phyloP scores from a whole-genome alignment of 179 eudicot genomes.

The Camellia oleifera region DNA sequence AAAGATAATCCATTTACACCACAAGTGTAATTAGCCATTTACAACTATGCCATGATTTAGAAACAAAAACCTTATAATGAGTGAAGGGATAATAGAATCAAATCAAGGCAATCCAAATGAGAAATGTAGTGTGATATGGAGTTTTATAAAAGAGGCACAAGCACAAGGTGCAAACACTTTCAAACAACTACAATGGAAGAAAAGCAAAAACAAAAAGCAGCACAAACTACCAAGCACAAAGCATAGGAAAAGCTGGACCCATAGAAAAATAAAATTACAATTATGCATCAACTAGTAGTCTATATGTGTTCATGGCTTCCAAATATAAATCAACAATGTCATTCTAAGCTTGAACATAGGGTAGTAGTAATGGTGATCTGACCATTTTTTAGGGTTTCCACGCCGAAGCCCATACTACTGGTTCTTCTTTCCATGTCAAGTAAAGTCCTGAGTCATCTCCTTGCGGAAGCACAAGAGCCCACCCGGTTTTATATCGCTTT shows the following conservation, averaged over 20 bases:
- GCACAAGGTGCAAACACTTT: slow-evolving; percentile 29
- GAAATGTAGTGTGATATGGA: neutral
- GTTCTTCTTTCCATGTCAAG: slow-evolving; percentile 53
- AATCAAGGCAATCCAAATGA: neutral
- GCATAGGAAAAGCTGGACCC: slow-evolving; percentile 7
- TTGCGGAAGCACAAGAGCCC: slow-evolving; percentile 33
- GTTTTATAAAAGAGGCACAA: slow-evolving; percentile 7
- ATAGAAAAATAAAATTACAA: neutral
- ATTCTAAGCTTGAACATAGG: neutral
- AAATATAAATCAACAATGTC: neutral
- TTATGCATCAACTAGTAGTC: neutral
- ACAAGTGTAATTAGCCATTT: no score
- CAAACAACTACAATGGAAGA: slow-evolving; percentile 27
- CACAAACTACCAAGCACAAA: slow-evolving; percentile 23
- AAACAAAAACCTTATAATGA: neutral
- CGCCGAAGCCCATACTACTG: slow-evolving; percentile 48
- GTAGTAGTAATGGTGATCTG: neutral
- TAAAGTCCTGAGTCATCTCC: slow-evolving; percentile 30
- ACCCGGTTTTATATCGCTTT: slow-evolving; percentile 41
- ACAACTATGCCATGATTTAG: neutral
- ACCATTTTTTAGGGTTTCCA: slow-evolving; percentile 41
- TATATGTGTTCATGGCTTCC: neutral
- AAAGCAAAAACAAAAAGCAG: slow-evolving; percentile 13
- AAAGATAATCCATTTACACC: neutral
- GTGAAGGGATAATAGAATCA: neutral